Base-by-base conservation (phyloP, 2,329 filamentous ascomycete species). In the Cladophialophora carrionii region DNA sequence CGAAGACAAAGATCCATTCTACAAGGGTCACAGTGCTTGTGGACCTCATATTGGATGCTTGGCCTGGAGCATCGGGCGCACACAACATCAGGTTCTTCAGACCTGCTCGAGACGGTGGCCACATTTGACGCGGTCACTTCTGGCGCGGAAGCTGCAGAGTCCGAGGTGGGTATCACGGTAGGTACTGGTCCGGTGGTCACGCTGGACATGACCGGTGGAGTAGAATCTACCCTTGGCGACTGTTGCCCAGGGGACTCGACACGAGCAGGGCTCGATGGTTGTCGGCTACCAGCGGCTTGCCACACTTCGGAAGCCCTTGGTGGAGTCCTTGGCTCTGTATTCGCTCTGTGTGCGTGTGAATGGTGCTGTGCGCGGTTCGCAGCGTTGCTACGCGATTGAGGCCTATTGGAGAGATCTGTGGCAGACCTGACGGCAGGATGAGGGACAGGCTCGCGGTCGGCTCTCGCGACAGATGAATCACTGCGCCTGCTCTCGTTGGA, bases 1-100 rank as follows among this genome's bases (percentile, higher is more conserved):
- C 83, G 83, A 1, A 90, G 78, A 73, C 94, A 98, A 10, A 97
- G 81, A 74, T 93, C 91, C 5, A 83, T 79, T 17, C 85, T 81
- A 76, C 94, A 97, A 57, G 82, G 81, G 1, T 79, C 76, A 76
- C 94, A 98, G 74, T 90, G 90, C 77, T 94, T 96, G 76, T 97
- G 91, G 1, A 96, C 79, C 8, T 91, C 87, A 71, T 96, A 92
- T 74, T 96, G 89, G 43, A 97, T 93, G 66, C 92, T 85, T 5
- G 81, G 73, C 68, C 84, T 89, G 22, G 82, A 79, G 75, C 94
- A 98, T 9, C 85, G 82, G 43, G 87, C 84, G 75, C 94, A 97
- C 8, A 81, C 82, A 57, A 96, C 85, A 1, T 86, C 87, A 0
- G 92, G 91, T 73, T 96, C 91, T 31, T 69, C 67, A 46, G 63